Evolutionary conservation across 73 alveolate genomes (phyloP).

Genomic region (Stentor roeselii): DNA sequence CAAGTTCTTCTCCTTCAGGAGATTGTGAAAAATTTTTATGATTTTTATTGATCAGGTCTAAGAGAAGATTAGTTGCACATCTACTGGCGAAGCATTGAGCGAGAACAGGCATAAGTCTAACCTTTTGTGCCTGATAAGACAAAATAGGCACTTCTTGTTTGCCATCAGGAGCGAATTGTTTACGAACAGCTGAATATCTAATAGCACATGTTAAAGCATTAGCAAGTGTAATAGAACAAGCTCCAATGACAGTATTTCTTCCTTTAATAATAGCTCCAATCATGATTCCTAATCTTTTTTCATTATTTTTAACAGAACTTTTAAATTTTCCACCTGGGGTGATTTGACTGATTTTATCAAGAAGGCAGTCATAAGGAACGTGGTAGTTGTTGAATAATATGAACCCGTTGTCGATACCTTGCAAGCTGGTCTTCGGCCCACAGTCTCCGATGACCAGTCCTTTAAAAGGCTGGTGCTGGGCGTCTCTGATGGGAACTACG

Average conservation of each 20-base stretch:
- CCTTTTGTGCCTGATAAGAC: slow-evolving; percentile 34
- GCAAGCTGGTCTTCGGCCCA: slow-evolving; percentile 48
- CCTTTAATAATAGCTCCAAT: slow-evolving; percentile 70
- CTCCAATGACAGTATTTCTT: slow-evolving; percentile 50
- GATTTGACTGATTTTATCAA: slow-evolving; percentile 63
- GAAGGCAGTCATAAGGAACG: slow-evolving; percentile 64
- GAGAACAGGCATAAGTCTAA: slow-evolving; percentile 28
- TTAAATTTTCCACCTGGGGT: slow-evolving; percentile 52
- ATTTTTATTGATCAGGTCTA: background rate
- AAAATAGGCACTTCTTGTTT: slow-evolving; percentile 27
- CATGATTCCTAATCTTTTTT: slow-evolving; percentile 71
- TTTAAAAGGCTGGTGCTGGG: slow-evolving; percentile 59
- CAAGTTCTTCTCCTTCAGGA: slow-evolving; percentile 29
- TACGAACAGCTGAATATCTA: slow-evolving; percentile 68
- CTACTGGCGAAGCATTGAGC: slow-evolving; percentile 24
- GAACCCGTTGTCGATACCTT: slow-evolving; percentile 84
- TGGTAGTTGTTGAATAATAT: slow-evolving; percentile 58
- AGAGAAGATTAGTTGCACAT: slow-evolving; percentile 14
- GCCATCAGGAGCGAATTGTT: slow-evolving; percentile 50
- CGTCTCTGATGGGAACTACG: slow-evolving; percentile 63
- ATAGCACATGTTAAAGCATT: slow-evolving; percentile 56
- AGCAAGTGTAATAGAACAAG: slow-evolving; percentile 36
- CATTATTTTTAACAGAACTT: slow-evolving; percentile 52
- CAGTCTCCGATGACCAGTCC: slow-evolving; percentile 80
- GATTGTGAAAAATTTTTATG: background rate